Evolutionary conservation across 306 rosid species (phyloP).

Genomic region (Prunus kanzakura): DNA sequence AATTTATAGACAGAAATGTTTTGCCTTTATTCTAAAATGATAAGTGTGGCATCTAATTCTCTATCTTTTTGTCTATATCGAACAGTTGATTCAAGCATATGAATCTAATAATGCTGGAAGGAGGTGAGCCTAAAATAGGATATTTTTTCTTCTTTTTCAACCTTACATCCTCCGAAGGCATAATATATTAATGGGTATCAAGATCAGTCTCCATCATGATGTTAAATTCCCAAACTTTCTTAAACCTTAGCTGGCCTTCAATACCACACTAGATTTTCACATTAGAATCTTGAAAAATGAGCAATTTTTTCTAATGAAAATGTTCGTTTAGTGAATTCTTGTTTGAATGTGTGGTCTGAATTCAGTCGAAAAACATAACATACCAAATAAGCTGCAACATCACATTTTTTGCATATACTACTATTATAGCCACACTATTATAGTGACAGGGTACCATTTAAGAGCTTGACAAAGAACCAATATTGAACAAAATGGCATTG

Average conservation of each 20-base stretch:
- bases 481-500: constrained; percentile 16
- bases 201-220: neutral
- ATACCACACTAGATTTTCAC: neutral
- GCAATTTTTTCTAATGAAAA: neutral
- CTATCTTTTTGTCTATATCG: constrained; percentile 10
- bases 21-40: constrained; percentile 21
- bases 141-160: neutral
- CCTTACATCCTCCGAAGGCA: neutral
- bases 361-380: neutral
- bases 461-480: neutral
- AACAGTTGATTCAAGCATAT: neutral
- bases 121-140: neutral
- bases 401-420: neutral
- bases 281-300: neutral
- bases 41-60: constrained; percentile 15
- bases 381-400: neutral
- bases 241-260: neutral
- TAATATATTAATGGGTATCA: neutral
- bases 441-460: neutral
- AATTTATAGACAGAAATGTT: constrained; percentile 18
- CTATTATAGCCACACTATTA: too few species aligned
- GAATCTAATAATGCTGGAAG: neutral
- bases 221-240: neutral
- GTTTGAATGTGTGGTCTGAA: neutral
- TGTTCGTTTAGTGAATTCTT: neutral